Conservation (phyloP, 176 grass and related monocot genomes). For the Guadua angustifolia region DNA sequence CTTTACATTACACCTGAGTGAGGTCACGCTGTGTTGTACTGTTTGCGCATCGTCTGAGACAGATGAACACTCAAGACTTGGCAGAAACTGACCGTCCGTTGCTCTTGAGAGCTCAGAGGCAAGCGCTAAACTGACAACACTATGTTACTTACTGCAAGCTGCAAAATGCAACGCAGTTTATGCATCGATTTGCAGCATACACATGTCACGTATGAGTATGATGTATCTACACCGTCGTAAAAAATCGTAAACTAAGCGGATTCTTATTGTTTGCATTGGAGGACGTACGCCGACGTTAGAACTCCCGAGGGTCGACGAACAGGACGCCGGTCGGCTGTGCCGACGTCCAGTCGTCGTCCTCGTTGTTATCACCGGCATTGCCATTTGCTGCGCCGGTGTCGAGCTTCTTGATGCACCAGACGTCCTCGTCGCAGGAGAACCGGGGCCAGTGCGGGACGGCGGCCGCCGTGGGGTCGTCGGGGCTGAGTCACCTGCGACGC, state of each 20-base stretch:
- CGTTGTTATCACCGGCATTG: constrained; percentile 1
- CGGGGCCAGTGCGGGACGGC: constrained; percentile 63
- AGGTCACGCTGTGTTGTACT: neutral
- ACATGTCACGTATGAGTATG: constrained; percentile 34
- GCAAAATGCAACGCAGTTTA: neutral
- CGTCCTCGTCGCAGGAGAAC: constrained; percentile 70
- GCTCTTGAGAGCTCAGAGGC: constrained; percentile 16
- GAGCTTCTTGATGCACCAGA: constrained; percentile 74
- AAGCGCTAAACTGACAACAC: constrained; percentile 3
- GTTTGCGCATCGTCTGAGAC: neutral
- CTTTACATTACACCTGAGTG: neutral
- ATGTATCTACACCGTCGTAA: constrained; percentile 39
- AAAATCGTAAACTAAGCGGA: constrained; percentile 31
- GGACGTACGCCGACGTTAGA: constrained; percentile 44
- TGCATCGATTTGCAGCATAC: constrained; percentile 29
- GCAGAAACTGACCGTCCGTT: constrained; percentile 14
- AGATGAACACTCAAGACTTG: constrained; percentile 10
- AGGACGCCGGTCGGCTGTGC: constrained; percentile 36
- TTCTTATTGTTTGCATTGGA: neutral
- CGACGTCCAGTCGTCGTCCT: constrained; percentile 52
- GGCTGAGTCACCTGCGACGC: constrained; percentile 63
- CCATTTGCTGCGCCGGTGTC: too few species aligned
- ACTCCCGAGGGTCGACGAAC: constrained; percentile 82
- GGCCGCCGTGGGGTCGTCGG: constrained; percentile 45
- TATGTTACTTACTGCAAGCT: neutral